phyloP scores from a whole-genome alignment of 768 basidiomycete genomes.

The Sarcodon sp. region DNA sequence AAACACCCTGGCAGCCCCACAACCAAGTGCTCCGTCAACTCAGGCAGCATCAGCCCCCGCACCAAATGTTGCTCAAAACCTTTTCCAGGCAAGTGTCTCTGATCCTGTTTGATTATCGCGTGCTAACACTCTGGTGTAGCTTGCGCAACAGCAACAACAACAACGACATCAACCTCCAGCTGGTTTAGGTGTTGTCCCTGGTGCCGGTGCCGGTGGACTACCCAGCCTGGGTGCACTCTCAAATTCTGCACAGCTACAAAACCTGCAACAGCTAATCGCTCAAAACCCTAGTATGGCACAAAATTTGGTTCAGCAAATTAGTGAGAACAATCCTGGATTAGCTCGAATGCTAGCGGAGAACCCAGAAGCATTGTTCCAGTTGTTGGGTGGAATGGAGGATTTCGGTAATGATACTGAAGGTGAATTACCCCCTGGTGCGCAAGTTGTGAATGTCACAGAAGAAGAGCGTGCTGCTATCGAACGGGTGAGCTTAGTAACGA shows the following conservation, averaged over 20 bases:
- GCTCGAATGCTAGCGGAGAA: conserved; percentile 56
- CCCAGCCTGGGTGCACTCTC: conserved; percentile 41
- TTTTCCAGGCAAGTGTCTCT: conserved; percentile 81
- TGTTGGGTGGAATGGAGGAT: conserved; percentile 36
- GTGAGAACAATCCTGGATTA: conserved; percentile 58
- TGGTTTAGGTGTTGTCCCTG: conserved; percentile 16
- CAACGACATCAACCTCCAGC: conserved; percentile 28
- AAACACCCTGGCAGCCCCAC: conserved; percentile 21
- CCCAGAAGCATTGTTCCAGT: conserved; percentile 53
- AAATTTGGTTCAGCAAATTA: conserved; percentile 75
- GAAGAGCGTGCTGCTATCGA: conserved; percentile 86
- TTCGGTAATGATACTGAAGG: conserved; percentile 28
- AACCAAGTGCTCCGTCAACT: conserved; percentile 23
- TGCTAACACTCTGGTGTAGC: conserved; percentile 22
- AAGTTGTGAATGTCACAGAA: conserved; percentile 64
- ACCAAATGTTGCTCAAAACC: conserved; percentile 11
- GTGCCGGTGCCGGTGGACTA: conserved; percentile 20
- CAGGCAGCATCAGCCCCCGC: conserved; percentile 24
- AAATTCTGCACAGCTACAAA: conserved; percentile 52
- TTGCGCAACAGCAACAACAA: conserved; percentile 64
- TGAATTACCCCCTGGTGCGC: conserved; percentile 31
- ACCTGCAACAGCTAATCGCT: conserved; percentile 57
- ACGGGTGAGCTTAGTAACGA: conserved; percentile 42
- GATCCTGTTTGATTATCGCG: conserved; percentile 22
- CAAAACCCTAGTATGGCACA: conserved; percentile 75